Conservation (phyloP, 2,329 filamentous ascomycete species). For the Ustilaginoidea virens region DNA sequence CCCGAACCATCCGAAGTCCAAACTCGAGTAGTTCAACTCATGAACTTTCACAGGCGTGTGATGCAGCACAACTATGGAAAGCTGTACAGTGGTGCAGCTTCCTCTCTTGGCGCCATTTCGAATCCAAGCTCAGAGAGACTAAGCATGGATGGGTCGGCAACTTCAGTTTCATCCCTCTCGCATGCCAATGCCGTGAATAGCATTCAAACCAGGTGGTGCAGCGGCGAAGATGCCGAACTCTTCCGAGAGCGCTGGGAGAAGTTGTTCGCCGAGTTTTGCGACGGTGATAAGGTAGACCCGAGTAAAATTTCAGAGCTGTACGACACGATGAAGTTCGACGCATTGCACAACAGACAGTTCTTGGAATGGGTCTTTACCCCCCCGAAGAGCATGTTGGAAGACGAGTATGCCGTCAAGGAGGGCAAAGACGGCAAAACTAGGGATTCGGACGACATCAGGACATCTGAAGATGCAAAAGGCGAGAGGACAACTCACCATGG, state of each 20-base stretch:
- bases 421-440: constrained; percentile 26
- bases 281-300: constrained; percentile 94
- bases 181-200: constrained; percentile 47
- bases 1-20: constrained; percentile 90
- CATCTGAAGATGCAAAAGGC: constrained; percentile 21
- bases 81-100: constrained; percentile 51
- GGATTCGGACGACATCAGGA: constrained; percentile 24
- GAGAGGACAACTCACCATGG: constrained; percentile 13
- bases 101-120: constrained; percentile 42
- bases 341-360: constrained; percentile 89
- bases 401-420: constrained; percentile 39
- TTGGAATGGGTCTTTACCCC: constrained; percentile 96
- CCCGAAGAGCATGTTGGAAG: constrained; percentile 59
- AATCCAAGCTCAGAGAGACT: constrained; percentile 33
- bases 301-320: constrained; percentile 98
- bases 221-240: constrained; percentile 82
- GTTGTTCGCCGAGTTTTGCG: constrained; percentile 89
- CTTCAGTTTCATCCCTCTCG: constrained; percentile 33
- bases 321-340: constrained; percentile 99
- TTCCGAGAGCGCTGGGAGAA: constrained; percentile 98
- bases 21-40: constrained; percentile 79
- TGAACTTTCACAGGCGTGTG: constrained; percentile 92
- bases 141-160: constrained; percentile 23
- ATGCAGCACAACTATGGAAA: constrained; percentile 91
- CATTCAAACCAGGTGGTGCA: constrained; percentile 91